Conservation (phyloP, 192 early-diverging fungal species). For the Podila minutissima region DNA sequence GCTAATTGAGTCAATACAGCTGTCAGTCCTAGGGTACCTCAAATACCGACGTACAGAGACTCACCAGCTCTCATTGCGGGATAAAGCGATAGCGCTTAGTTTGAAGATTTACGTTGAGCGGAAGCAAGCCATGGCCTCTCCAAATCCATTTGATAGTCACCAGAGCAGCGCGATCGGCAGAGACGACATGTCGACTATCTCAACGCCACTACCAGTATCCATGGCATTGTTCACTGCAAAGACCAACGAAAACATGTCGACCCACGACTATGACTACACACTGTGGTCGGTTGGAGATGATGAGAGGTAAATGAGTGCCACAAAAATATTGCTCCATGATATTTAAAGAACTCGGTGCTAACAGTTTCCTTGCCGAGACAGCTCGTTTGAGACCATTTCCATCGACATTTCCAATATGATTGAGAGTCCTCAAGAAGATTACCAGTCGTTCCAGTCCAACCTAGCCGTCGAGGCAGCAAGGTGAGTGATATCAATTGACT, state of each 20-base stretch:
- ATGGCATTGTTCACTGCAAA: conserved; percentile 44
- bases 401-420: conserved; percentile 46
- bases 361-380: not conserved
- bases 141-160: conserved; percentile 20
- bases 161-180: not conserved
- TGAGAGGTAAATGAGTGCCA: conserved; percentile 14
- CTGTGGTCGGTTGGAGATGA: conserved; percentile 40
- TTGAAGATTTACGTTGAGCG: conserved; percentile 36
- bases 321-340: not conserved
- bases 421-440: conserved; percentile 48
- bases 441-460: conserved; percentile 52
- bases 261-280: conserved; percentile 47
- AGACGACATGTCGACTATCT: not conserved
- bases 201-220: conserved; percentile 8
- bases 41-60: conserved; percentile 41
- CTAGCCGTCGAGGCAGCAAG: conserved; percentile 26
- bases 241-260: conserved; percentile 43
- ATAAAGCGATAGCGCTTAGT: conserved; percentile 28
- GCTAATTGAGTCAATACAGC: conserved; percentile 7
- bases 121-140: conserved; percentile 11
- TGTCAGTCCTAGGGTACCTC: conserved; percentile 41
- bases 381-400: conserved; percentile 25
- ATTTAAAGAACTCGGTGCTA: not conserved
- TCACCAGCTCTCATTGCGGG: conserved; percentile 34
- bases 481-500: not conserved